A percentile compares a stretch with the other conserved stretches of the same genome.
phyloP scores from a whole-genome alignment of 2,329 filamentous ascomycete genomes.

The Neofusicoccum umdonicola region DNA sequence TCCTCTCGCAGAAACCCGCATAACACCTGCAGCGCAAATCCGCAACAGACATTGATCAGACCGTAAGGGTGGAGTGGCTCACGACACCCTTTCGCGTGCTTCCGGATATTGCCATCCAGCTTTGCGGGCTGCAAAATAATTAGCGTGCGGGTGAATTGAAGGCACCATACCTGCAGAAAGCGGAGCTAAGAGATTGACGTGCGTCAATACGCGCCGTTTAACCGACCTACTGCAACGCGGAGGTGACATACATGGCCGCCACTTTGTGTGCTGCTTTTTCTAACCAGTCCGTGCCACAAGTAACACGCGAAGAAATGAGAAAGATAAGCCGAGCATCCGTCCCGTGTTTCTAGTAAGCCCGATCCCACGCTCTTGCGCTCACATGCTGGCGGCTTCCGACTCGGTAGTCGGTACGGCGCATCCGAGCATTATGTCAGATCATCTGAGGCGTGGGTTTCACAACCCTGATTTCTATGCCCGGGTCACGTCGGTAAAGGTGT shows the following conservation, averaged over 20 bases:
- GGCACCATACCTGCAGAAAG: background rate
- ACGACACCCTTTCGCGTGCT: background rate
- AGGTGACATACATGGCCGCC: constrained; percentile 8
- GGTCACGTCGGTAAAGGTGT: background rate
- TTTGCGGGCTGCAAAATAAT: background rate
- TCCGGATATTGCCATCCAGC: background rate
- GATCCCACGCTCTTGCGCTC: background rate
- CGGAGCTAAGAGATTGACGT: background rate
- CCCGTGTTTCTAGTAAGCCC: background rate
- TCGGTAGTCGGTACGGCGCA: background rate
- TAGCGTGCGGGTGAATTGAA: background rate
- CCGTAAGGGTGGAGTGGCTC: background rate
- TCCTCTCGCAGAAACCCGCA: background rate
- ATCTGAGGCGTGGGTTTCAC: background rate
- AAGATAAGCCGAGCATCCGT: background rate
- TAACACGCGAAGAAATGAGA: background rate
- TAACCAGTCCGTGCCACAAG: background rate
- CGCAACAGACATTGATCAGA: background rate
- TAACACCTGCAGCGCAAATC: background rate
- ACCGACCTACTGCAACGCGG: background rate
- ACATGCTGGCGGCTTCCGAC: background rate
- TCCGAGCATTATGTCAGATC: constrained; percentile 5
- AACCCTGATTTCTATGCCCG: background rate
- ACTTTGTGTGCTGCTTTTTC: background rate
- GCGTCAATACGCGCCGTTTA: background rate